Evolutionary conservation across 345 rosid genomes (phyloP), one percentile per base, ranked within the genome.

Genomic region (Cardiospermum halicacabum): DNA sequence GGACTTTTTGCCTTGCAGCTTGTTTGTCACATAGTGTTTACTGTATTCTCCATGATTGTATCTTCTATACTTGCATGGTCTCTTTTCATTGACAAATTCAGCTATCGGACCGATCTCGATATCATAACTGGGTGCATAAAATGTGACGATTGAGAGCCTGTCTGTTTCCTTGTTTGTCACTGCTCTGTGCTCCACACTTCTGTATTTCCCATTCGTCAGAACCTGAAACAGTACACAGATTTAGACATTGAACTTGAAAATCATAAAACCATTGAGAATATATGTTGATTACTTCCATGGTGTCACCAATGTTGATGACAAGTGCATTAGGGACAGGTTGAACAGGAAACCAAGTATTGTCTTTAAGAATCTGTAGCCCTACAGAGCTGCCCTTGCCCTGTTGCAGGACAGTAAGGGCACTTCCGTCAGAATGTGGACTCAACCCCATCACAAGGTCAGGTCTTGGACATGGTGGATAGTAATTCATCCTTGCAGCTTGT

Each of bases 361-460:
- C 85, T 32, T 92, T 92, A 16, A 92, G 85, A 72, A 92, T 81
- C 70, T 93, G 98, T 54, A 93, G 92, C 21, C 97, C 97, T 19
- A 72, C 89, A 45, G 84, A 74, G 74, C 84, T 69, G 22, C 81
- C 81, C 59, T 78, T 86, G 37, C 75, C 78, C 67, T 93, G 98
- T 77, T 90, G 98, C 71, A 93, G 75, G 34, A 90, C 96, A 48
- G 98, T 88, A 50, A 93, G 81, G 54, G 96, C 98, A 81, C 98
- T 93, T 43, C 98, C 98, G 79, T 93, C 98, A 37, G 97, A 90
- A 77, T 93, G 97, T 51, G 97, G 98, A 62, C 98, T 93, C 30
- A 93, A 87, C 13, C 98, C 98, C 37, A 90, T 71, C 63, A 93
- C 98, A 71, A 90, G 97, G 80, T 93, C 96, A 45, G 98, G 98